Base-by-base conservation (phyloP, 768 basidiomycete genomes). In the Russula virescens region DNA sequence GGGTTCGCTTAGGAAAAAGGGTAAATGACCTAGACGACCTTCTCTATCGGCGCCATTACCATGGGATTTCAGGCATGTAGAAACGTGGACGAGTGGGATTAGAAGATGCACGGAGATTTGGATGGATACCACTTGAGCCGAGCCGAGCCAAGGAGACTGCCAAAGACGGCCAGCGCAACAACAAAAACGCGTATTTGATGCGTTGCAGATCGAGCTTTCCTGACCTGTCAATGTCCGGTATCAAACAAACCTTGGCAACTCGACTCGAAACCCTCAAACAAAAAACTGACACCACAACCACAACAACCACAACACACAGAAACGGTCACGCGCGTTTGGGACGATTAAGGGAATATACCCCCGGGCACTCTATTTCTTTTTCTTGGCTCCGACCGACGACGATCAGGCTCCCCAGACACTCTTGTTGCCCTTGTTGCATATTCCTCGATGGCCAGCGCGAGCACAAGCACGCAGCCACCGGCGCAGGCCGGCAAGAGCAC, bases 401-500 rank as follows among this genome's bases (percentile, higher is more conserved):
- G n/a, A 45, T 28, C 19, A 19, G n/a, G 10, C 18, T 46, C 62
- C 58, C 66, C 64, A 55, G 63, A 28, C 58, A 64, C 63, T 49
- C 63, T 60, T 55, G 58, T 60, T n/a, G 8, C 54, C n/a, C 46
- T 55, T 23, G 18, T 52, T 49, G 28, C 53, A 31, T 55, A 47
- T 53, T 28, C 28, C 28, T 65, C 64, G 38, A 60, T 61, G 56
- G 55, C 56, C 46, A 67, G 61, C 43, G 54, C 64, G 3, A 67
- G 64, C 57, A 55, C 64, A 13, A 62, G 57, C 58, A 55, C 63
- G 45, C 58, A 64, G 58, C 60, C 59, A 58, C 66, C 50, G 50
- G 43, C 59, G 43, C 65, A 65, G 63, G 58, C 63, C 54, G 60
- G 58, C n/a, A 62, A 49, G 47, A 48, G 31, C 43, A 38, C 52